A percentile compares a stretch with the other conserved stretches of the same genome.
These are phyloP conservation scores for Fusarium compactum DNA, from an alignment of 2,329 filamentous ascomycete genomes.

Conservation along the genomic window DNA sequence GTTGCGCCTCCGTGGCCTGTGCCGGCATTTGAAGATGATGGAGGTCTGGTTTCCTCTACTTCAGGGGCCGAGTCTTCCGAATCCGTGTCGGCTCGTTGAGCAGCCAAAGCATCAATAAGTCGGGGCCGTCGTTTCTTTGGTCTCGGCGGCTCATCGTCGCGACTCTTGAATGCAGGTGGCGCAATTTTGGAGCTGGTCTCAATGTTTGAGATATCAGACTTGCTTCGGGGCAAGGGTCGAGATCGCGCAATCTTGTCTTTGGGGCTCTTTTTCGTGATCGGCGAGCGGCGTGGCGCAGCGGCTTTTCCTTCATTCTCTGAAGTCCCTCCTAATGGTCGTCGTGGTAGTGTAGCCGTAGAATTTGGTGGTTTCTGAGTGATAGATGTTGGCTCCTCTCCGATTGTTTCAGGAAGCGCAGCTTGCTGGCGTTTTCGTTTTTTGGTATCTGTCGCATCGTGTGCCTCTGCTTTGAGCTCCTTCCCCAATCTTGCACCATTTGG, in stretches of 20 bases:
- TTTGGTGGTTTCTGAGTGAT: conserved; percentile 24
- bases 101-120: conserved; percentile 58
- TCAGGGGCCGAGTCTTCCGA: conserved; percentile 43
- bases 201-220: conserved; percentile 11
- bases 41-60: conserved; percentile 12
- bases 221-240: conserved; percentile 18
- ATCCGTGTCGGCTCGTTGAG: conserved; percentile 54
- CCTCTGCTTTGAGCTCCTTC: conserved; percentile 14
- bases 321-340: conserved; percentile 10
- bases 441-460: conserved; percentile 34
- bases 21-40: conserved; percentile 27
- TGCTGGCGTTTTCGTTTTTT: conserved; percentile 44
- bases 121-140: conserved; percentile 47
- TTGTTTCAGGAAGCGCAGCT: conserved; percentile 8
- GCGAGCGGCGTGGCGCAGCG: neutral
- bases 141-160: conserved; percentile 10
- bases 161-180: conserved; percentile 4
- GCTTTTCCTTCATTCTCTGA: conserved; percentile 13
- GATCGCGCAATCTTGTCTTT: conserved; percentile 11
- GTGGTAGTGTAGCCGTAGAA: conserved; percentile 20
- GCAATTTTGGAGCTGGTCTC: conserved; percentile 5
- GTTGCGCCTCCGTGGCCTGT: conserved; percentile 33
- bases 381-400: conserved; percentile 11
- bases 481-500: conserved; percentile 3
- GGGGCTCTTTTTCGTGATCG: conserved; percentile 19